Evolutionary conservation across 2,329 filamentous ascomycete genomes (phyloP).

Genomic region (Trichoderma arundinaceum): DNA sequence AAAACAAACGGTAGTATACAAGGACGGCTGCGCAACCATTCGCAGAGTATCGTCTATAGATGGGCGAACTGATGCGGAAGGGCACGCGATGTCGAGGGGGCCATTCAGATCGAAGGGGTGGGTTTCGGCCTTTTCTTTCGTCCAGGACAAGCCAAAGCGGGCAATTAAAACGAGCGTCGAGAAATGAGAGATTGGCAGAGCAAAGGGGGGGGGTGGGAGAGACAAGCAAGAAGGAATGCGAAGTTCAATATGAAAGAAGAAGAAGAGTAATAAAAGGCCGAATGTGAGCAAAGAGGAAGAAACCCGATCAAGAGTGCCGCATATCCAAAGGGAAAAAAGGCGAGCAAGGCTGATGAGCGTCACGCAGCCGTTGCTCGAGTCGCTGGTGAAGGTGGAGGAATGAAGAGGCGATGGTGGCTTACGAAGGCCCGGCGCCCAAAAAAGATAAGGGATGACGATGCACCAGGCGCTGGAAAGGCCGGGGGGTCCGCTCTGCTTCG

Average conservation of each 20-base stretch:
- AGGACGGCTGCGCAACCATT: constrained; percentile 20
- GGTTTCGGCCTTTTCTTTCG: background rate
- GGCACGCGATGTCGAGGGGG: constrained; percentile 28
- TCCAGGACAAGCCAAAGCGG: background rate
- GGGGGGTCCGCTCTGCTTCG: constrained; percentile 21
- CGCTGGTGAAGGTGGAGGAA: constrained; percentile 3
- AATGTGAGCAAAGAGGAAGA: background rate
- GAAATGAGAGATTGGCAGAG: constrained; percentile 4
- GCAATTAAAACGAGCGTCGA: constrained; percentile 28
- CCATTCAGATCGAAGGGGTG: constrained; percentile 27
- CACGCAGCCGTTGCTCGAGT: background rate
- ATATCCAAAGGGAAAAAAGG: constrained; percentile 12
- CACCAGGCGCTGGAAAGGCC: constrained; percentile 12
- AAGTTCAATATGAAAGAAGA: background rate
- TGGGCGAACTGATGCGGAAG: background rate
- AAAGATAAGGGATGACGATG: constrained; percentile 31
- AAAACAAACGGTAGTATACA: background rate
- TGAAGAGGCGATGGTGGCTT: constrained; percentile 16
- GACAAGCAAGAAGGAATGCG: background rate
- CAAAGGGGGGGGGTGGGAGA: background rate
- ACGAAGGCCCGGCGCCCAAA: constrained; percentile 2
- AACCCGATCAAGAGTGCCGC: background rate
- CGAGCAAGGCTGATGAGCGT: constrained; percentile 2
- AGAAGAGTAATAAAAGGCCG: no score
- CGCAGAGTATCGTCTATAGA: constrained; percentile 12